A percentile compares a stretch with the other conserved stretches of the same genome.
Conservation (phyloP, 768 basidiomycete genomes). For the Suillus cothurnatus region DNA sequence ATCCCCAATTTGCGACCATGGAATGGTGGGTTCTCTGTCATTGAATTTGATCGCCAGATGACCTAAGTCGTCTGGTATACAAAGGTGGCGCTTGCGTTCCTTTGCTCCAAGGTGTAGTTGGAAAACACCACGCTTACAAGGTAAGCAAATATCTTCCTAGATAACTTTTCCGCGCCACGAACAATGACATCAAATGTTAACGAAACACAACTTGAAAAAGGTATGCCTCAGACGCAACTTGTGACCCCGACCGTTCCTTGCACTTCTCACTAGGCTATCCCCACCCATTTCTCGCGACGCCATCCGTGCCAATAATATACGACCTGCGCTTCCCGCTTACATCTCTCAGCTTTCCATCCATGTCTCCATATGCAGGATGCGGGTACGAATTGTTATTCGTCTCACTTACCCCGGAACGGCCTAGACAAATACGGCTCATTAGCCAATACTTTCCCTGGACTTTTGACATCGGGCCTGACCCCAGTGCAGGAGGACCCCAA, state of each 20-base stretch:
- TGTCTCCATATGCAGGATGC: not conserved
- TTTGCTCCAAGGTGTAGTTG: not conserved
- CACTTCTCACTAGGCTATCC: not conserved
- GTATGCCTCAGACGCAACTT: not conserved
- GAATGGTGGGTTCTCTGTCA: not conserved
- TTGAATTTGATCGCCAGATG: not conserved
- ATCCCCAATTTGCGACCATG: not conserved
- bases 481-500: too few relatives aligned
- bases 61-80: not conserved
- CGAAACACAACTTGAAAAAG: too few relatives aligned
- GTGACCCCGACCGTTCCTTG: not conserved
- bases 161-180: not conserved
- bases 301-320: not conserved
- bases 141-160: not conserved
- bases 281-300: conserved; percentile 1
- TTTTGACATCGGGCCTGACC: conserved; percentile 4
- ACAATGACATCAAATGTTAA: not conserved
- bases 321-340: conserved; percentile 7
- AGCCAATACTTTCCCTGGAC: conserved; percentile 13
- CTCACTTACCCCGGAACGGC: not conserved
- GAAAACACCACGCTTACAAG: too few relatives aligned
- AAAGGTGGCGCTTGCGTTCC: not conserved
- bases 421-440: conserved; percentile 9
- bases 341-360: not conserved
- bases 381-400: not conserved